These are phyloP conservation scores for Sordaria brevicollis DNA, from an alignment of 495 filamentous ascomycete genomes.

Conservation along the genomic window DNA sequence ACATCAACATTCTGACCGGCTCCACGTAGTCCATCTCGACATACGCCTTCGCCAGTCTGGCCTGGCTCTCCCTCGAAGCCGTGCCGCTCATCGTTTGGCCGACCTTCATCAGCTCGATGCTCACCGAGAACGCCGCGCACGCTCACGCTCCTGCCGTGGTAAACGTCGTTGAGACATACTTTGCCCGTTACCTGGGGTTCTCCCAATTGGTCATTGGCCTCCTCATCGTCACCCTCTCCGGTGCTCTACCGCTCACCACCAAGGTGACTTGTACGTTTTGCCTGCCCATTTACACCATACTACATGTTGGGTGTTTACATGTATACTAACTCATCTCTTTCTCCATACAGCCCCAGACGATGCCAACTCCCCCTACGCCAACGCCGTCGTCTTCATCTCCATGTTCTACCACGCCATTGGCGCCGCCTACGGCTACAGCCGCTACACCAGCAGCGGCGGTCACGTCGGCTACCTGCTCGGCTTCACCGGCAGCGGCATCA, in stretches of 20 bases:
- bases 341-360: conserved; percentile 6
- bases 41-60: conserved; percentile 56
- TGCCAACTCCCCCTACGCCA: conserved; percentile 21
- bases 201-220: conserved; percentile 54
- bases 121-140: background rate
- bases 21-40: conserved; percentile 52
- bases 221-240: conserved; percentile 59
- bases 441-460: conserved; percentile 40
- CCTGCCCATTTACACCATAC: background rate
- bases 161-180: conserved; percentile 60
- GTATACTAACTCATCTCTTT: background rate
- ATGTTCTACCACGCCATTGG: conserved; percentile 50
- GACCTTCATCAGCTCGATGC: conserved; percentile 45
- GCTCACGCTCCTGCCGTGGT: background rate
- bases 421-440: conserved; percentile 60
- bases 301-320: background rate
- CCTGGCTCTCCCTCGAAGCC: conserved; percentile 60
- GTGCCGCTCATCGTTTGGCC: conserved; percentile 53
- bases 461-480: conserved; percentile 45
- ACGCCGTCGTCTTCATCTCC: conserved; percentile 53
- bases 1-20: background rate
- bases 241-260: conserved; percentile 60
- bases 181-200: conserved; percentile 60
- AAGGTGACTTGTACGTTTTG: conserved; percentile 18
- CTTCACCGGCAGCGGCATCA: conserved; percentile 34